Percentiles rank a stretch among this genome's conserved stretches.
Evolutionary conservation across 306 rosid genomes (phyloP).

Genomic region (Dalbergia cultrata): DNA sequence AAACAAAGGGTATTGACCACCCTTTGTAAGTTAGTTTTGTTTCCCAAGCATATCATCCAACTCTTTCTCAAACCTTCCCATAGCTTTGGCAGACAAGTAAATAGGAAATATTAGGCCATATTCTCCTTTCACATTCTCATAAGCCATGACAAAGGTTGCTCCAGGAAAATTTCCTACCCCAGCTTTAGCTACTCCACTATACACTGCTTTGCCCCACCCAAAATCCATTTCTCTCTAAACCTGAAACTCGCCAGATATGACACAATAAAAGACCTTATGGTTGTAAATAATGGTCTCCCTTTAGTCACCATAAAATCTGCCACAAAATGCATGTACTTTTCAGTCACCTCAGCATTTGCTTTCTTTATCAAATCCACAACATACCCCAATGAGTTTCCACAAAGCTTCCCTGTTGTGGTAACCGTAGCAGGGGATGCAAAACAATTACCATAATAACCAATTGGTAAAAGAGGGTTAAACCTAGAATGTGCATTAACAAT

Average conservation of each 20-base stretch:
- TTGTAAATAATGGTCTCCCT: slow-evolving; percentile 12
- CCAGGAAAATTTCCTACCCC: not conserved
- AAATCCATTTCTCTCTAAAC: slow-evolving; percentile 42
- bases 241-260: slow-evolving; percentile 29
- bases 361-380: slow-evolving; percentile 40
- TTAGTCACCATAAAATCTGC: slow-evolving; percentile 49
- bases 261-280: not conserved
- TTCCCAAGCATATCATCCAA: too few species aligned
- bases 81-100: too few species aligned
- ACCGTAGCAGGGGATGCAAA: slow-evolving; percentile 8
- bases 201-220: slow-evolving; percentile 63
- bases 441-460: slow-evolving; percentile 47
- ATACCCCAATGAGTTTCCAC: slow-evolving; percentile 32
- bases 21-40: too few species aligned
- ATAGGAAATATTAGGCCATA: too few species aligned
- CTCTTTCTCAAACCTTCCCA: too few species aligned
- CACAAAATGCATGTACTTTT: slow-evolving; percentile 53
- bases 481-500: not conserved
- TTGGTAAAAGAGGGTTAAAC: not conserved
- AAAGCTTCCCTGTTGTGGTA: slow-evolving; percentile 20
- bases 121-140: slow-evolving; percentile 42
- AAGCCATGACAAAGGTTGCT: slow-evolving; percentile 18
- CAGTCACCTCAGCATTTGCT: slow-evolving; percentile 39
- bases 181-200: slow-evolving; percentile 40
- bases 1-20: too few species aligned